A percentile compares a stretch with the other conserved stretches of the same genome.
These are phyloP conservation scores for Beauveria bassiana DNA, from an alignment of 2,329 filamentous ascomycete species.

Conservation along the genomic window DNA sequence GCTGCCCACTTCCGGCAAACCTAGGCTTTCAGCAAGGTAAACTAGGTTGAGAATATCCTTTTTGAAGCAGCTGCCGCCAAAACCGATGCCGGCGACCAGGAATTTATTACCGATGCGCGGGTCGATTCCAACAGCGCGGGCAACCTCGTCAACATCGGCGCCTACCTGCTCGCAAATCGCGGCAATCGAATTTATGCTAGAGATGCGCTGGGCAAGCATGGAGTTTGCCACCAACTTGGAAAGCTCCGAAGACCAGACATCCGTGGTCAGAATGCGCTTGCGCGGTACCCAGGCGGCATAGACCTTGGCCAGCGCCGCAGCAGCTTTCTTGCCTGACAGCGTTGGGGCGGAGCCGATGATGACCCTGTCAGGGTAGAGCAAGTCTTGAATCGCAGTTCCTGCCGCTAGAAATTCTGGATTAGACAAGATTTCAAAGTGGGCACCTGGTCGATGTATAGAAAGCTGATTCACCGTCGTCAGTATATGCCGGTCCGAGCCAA, in stretches of 20 bases:
- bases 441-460: constrained; percentile 51
- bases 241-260: constrained; percentile 71
- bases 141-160: constrained; percentile 65
- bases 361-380: constrained; percentile 64
- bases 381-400: constrained; percentile 64
- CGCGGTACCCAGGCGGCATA: constrained; percentile 66
- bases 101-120: constrained; percentile 65
- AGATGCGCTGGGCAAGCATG: constrained; percentile 73
- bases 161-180: constrained; percentile 71
- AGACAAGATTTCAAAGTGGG: constrained; percentile 67
- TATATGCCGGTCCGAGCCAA: no score
- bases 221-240: constrained; percentile 74
- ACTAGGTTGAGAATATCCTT: constrained; percentile 70
- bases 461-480: constrained; percentile 30
- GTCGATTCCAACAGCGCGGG: constrained; percentile 60
- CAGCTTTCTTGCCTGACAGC: constrained; percentile 51
- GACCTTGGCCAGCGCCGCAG: constrained; percentile 53
- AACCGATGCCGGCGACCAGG: constrained; percentile 67
- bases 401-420: constrained; percentile 78
- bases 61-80: constrained; percentile 74
- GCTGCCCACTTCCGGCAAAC: constrained; percentile 61
- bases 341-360: constrained; percentile 65
- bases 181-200: constrained; percentile 72
- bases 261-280: constrained; percentile 61
- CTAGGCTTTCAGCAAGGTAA: constrained; percentile 64